Evolutionary conservation across 768 basidiomycete genomes (phyloP), one percentile per base, ranked within the genome.

Genomic region (Hypsizygus marmoreus): DNA sequence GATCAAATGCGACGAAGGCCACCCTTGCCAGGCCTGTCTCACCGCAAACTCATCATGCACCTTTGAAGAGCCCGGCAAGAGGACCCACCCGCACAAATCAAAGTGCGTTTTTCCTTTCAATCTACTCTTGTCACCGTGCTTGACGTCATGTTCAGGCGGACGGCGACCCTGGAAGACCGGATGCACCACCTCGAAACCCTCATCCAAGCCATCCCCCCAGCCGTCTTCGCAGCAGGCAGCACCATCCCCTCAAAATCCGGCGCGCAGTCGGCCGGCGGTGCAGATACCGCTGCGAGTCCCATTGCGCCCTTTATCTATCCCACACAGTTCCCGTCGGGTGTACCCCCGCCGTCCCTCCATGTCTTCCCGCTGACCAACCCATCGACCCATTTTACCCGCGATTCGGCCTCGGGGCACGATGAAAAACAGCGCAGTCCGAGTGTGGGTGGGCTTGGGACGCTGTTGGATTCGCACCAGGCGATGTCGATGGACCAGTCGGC

Each of bases 1-100:
- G 58, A 92, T 92, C 62, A 89, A 88, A 57, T 92, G 90, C 60
- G 90, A 92, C 56, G 90, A 92, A 62, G 90, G 90, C 0, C 88
- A 91, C 59, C 90, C 90, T 25, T 92, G 89, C 64, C 88, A 91
- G 67, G 88, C 89, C 10, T 92, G 90, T 64, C 66, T 91, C n/a
- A 84, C 85, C 5, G 86, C 89, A 9, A 86, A 77, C 58, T 89
- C 89, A 2, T 70, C 86, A 6, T 92, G 90, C 53, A 91, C 90
- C 0, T 91, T 91, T 57, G 90, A 91, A 64, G 90, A 91, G 65
- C 86, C 88, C 2, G 88, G 88, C 2, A 92, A 92, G 70, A 74
- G 88, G 46, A 86, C 84, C 1, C 88, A 91, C 59, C 87, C 88
- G 26, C 88, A 91, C 67, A 92, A 91, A 68, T 91, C 90, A 57